Percentiles rank a stretch among this genome's conserved stretches.
Conservation (phyloP, 2,329 filamentous ascomycete genomes). For the Fonsecaea multimorphosa region DNA sequence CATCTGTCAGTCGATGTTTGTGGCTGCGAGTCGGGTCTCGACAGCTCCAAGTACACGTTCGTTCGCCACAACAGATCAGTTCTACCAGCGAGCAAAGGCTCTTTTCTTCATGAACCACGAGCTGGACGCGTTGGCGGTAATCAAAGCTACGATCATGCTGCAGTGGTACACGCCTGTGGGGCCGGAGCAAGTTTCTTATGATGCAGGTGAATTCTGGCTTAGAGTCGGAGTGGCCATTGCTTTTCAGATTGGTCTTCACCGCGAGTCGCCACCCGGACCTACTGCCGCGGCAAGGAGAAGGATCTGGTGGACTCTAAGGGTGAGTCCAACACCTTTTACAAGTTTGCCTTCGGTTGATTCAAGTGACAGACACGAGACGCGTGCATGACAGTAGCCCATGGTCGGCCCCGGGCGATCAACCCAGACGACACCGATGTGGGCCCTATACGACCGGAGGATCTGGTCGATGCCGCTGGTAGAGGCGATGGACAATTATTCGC, state of each 20-base stretch:
- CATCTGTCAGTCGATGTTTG: slow-evolving; percentile 13
- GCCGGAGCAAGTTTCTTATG: slow-evolving; percentile 11
- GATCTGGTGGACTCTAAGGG: slow-evolving; percentile 12
- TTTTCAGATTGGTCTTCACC: slow-evolving; percentile 13
- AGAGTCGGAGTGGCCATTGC: slow-evolving; percentile 12
- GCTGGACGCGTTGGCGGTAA: slow-evolving; percentile 13
- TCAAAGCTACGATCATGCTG: slow-evolving; percentile 11
- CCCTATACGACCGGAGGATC: slow-evolving; percentile 47
- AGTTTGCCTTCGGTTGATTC: background rate
- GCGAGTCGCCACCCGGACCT: slow-evolving; percentile 7
- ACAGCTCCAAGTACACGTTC: slow-evolving; percentile 11
- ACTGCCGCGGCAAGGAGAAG: slow-evolving; percentile 7
- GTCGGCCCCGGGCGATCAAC: slow-evolving; percentile 50
- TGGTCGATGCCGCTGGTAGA: slow-evolving; percentile 39
- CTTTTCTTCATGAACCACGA: slow-evolving; percentile 15
- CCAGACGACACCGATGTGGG: slow-evolving; percentile 50
- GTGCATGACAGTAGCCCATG: slow-evolving; percentile 51
- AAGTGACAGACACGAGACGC: slow-evolving; percentile 43
- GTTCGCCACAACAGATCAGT: slow-evolving; percentile 11
- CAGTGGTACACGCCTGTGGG: slow-evolving; percentile 12
- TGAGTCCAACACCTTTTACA: slow-evolving; percentile 7
- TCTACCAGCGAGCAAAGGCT: slow-evolving; percentile 14
- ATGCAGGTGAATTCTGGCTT: slow-evolving; percentile 11
- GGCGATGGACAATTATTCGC: slow-evolving; percentile 45
- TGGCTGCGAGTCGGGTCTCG: slow-evolving; percentile 12